phyloP scores from a whole-genome alignment of 768 basidiomycete genomes.

The Mycena leptocephala region DNA sequence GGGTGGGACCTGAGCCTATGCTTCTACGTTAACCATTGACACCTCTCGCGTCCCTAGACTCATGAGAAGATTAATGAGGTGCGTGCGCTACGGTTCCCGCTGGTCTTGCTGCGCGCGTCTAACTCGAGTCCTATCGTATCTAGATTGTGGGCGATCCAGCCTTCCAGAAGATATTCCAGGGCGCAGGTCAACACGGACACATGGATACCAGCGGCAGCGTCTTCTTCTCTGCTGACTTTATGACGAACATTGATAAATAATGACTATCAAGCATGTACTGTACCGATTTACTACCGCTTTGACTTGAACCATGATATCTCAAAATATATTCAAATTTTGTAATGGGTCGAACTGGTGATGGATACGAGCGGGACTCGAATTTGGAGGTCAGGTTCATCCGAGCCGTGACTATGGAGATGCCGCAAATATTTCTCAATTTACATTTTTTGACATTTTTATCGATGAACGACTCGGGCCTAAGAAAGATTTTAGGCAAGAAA shows the following conservation, averaged over 20 bases:
- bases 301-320: background rate
- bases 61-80: slow-evolving; percentile 10
- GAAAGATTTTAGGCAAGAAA: too few species aligned
- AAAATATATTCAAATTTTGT: too few species aligned
- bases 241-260: background rate
- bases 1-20: background rate
- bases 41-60: background rate
- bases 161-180: slow-evolving; percentile 5
- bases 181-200: background rate
- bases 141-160: background rate
- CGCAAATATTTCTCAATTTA: too few species aligned
- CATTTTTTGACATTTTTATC: too few species aligned
- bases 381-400: too few species aligned
- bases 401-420: too few species aligned
- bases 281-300: background rate
- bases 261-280: background rate
- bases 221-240: slow-evolving; percentile 1
- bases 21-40: background rate
- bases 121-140: background rate
- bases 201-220: background rate
- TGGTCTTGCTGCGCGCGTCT: background rate
- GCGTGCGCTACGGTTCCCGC: background rate
- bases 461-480: too few species aligned
- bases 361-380: too few species aligned
- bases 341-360: too few species aligned